These are phyloP conservation scores for Boletus patriciae DNA, from an alignment of 768 basidiomycete species.

Conservation along the genomic window DNA sequence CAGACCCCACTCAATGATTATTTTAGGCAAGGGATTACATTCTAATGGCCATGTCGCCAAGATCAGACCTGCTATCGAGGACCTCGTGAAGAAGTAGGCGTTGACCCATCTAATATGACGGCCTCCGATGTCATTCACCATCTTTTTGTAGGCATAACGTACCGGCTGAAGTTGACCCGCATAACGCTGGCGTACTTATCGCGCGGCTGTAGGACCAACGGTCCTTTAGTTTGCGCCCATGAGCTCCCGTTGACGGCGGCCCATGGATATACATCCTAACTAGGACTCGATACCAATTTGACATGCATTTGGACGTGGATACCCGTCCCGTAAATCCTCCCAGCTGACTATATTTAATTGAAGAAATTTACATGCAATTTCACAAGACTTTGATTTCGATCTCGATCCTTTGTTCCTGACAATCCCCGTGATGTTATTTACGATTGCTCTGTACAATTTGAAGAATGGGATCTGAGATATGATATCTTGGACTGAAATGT, in stretches of 20 bases:
- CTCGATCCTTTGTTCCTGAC: background rate
- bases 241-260: background rate
- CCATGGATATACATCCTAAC: background rate
- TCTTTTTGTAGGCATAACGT: slow-evolving; percentile 59
- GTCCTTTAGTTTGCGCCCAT: background rate
- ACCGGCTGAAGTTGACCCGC: slow-evolving; percentile 69
- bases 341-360: background rate
- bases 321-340: background rate
- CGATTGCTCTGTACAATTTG: background rate
- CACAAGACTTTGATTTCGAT: background rate
- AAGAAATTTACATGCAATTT: background rate
- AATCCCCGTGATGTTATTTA: background rate
- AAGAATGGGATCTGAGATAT: background rate
- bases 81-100: slow-evolving; percentile 75
- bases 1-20: background rate
- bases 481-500: background rate
- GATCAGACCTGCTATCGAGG: slow-evolving; percentile 89
- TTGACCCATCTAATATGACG: background rate
- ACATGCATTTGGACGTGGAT: background rate
- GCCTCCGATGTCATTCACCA: background rate
- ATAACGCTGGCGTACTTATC: slow-evolving; percentile 82
- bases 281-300: background rate
- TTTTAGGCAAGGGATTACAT: slow-evolving; percentile 81
- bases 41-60: slow-evolving; percentile 75
- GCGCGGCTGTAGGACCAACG: slow-evolving; percentile 45